Evolutionary conservation across 768 basidiomycete species (phyloP).

Genomic region (Suillus cothurnatus): DNA sequence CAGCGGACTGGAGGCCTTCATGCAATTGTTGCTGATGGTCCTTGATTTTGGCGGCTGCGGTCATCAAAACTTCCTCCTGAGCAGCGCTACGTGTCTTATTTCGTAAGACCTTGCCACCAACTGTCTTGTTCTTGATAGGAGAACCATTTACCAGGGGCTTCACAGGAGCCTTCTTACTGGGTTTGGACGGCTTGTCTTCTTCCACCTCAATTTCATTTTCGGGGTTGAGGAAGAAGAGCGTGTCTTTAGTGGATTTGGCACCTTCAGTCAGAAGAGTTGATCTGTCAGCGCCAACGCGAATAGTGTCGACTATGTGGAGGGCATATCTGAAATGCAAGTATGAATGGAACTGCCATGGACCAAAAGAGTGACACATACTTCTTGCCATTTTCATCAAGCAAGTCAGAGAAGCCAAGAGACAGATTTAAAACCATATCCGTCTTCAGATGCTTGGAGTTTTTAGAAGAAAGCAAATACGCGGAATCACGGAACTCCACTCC

Average conservation of each 20-base stretch:
- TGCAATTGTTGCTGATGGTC: constrained; percentile 91
- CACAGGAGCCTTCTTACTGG: constrained; percentile 52
- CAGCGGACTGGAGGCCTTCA: constrained; percentile 71
- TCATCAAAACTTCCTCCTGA: constrained; percentile 81
- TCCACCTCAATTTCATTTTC: constrained; percentile 54
- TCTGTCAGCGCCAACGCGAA: constrained; percentile 70
- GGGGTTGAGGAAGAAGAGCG: constrained; percentile 79
- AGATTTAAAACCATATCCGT: constrained; percentile 87
- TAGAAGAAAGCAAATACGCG: constrained; percentile 77
- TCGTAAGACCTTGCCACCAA: constrained; percentile 83
- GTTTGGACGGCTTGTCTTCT: constrained; percentile 58
- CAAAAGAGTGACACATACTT: constrained; percentile 51
- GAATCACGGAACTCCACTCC: constrained; percentile 96
- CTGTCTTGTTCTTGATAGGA: constrained; percentile 71
- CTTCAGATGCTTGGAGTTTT: constrained; percentile 71
- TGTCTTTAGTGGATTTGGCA: constrained; percentile 81
- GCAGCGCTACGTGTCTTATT: constrained; percentile 89
- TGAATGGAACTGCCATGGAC: background rate
- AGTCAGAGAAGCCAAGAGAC: constrained; percentile 80
- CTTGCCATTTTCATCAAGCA: constrained; percentile 75
- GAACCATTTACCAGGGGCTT: constrained; percentile 62
- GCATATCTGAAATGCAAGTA: constrained; percentile 62
- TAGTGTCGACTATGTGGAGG: constrained; percentile 85
- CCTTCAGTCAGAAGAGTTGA: constrained; percentile 81
- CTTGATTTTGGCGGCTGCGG: constrained; percentile 74